These are phyloP conservation scores for Suhomyces bokatorum DNA, from an alignment of 1,139 yeast genomes.

Conservation along the genomic window DNA sequence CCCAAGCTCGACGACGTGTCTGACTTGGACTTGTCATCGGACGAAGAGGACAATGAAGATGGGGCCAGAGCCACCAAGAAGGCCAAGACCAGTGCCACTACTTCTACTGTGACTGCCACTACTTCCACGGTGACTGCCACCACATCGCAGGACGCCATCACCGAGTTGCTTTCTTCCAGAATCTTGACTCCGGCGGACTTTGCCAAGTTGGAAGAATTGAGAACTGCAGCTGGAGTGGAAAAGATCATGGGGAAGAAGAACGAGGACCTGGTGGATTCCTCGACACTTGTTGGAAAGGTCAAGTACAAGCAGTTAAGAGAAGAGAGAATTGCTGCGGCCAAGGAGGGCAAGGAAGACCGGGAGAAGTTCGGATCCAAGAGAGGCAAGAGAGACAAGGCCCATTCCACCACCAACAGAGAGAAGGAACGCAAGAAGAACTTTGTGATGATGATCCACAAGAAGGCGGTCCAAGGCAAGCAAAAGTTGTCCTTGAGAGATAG, in stretches of 20 bases:
- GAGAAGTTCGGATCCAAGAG: slow-evolving; percentile 86
- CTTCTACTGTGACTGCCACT: slow-evolving; percentile 5
- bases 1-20: slow-evolving; percentile 35
- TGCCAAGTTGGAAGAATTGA: slow-evolving; percentile 87
- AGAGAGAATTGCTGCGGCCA: slow-evolving; percentile 82
- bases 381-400: slow-evolving; percentile 77
- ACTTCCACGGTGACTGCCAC: slow-evolving; percentile 17
- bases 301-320: slow-evolving; percentile 86
- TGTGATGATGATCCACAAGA: slow-evolving; percentile 97
- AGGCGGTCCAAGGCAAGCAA: slow-evolving; percentile 90
- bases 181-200: slow-evolving; percentile 97
- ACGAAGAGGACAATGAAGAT: slow-evolving; percentile 24
- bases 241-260: slow-evolving; percentile 64
- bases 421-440: slow-evolving; percentile 98
- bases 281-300: slow-evolving; percentile 74
- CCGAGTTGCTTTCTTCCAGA: slow-evolving; percentile 66
- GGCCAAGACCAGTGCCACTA: slow-evolving; percentile 17
- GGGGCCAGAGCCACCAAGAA: slow-evolving; percentile 28
- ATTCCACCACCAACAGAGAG: slow-evolving; percentile 92
- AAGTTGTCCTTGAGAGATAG: slow-evolving; percentile 87
- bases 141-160: slow-evolving; percentile 48
- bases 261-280: slow-evolving; percentile 85
- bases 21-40: slow-evolving; percentile 36
- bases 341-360: slow-evolving; percentile 91
- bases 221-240: slow-evolving; percentile 79